These are phyloP conservation scores for Candida michaelii DNA, from an alignment of 805 yeast species.

Conservation along the genomic window DNA sequence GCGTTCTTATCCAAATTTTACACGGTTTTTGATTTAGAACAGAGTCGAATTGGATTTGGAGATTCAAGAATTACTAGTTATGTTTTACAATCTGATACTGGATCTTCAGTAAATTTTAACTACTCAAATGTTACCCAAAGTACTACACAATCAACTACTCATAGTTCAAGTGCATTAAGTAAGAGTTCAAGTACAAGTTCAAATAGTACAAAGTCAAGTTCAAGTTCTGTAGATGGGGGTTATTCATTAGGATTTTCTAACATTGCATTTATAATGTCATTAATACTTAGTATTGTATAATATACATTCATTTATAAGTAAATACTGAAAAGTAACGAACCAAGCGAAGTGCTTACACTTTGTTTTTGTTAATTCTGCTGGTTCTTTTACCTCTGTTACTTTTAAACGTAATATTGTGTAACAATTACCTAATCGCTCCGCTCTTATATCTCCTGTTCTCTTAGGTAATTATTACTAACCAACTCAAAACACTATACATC, in stretches of 20 bases:
- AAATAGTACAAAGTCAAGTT: background rate
- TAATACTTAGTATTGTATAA: constrained; percentile 9
- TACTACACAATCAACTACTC: background rate
- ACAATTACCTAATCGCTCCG: too few species aligned
- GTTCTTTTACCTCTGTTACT: too few species aligned
- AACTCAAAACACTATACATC: constrained; percentile 60
- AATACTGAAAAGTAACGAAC: too few species aligned
- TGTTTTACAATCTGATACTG: constrained; percentile 7
- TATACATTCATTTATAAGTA: too few species aligned
- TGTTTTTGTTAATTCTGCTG: too few species aligned
- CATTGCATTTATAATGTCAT: constrained; percentile 8
- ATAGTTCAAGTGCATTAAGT: background rate
- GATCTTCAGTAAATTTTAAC: background rate
- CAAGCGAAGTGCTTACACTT: too few species aligned
- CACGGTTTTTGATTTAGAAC: constrained; percentile 55
- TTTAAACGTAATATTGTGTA: too few species aligned
- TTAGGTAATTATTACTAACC: constrained; percentile 65
- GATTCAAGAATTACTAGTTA: constrained; percentile 17
- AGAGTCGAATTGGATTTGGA: constrained; percentile 52
- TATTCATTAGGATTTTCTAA: background rate
- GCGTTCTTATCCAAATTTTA: constrained; percentile 55
- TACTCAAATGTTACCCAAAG: background rate
- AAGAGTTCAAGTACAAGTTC: background rate
- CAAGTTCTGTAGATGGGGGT: background rate
- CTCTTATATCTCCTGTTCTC: too few species aligned